A percentile compares a stretch with the other conserved stretches of the same genome.
phyloP scores from a whole-genome alignment of 805 yeast genomes.

The Nakazawaea anatomiae region DNA sequence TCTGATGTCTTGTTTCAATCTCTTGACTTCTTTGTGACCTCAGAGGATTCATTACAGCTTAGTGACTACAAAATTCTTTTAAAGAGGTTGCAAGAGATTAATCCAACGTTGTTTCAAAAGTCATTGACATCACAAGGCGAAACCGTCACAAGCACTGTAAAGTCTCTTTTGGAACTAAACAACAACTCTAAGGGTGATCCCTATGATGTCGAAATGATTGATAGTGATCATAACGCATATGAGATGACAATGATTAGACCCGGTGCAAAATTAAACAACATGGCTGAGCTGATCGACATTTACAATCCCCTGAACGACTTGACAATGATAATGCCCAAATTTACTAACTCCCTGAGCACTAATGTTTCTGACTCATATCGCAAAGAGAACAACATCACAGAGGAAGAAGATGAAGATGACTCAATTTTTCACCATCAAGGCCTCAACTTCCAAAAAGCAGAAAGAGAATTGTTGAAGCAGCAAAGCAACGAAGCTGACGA shows the following conservation, averaged over 20 bases:
- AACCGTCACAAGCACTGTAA: slow-evolving; percentile 12
- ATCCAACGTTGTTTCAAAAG: background rate
- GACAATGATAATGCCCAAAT: slow-evolving; percentile 19
- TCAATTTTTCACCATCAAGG: slow-evolving; percentile 8
- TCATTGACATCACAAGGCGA: background rate
- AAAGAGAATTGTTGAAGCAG: background rate
- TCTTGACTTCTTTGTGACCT: slow-evolving; percentile 27
- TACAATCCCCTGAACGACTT: slow-evolving; percentile 16
- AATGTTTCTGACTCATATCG: background rate
- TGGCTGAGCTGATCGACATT: background rate
- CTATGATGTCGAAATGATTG: slow-evolving; percentile 11
- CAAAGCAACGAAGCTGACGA: background rate
- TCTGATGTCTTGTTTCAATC: slow-evolving; percentile 25
- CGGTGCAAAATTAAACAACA: background rate
- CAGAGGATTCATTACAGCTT: slow-evolving; percentile 21
- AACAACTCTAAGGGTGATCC: slow-evolving; percentile 18
- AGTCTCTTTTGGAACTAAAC: slow-evolving; percentile 17
- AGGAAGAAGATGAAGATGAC: slow-evolving; percentile 6
- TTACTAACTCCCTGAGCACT: slow-evolving; percentile 14
- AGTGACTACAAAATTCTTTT: slow-evolving; percentile 1
- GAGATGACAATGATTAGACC: slow-evolving; percentile 9
- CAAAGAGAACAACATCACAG: background rate
- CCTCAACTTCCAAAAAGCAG: slow-evolving; percentile 6
- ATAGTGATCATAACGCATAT: slow-evolving; percentile 6
- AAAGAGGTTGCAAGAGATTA: background rate